These are phyloP conservation scores for Ophiosphaerella herpotricha DNA, from an alignment of 2,329 filamentous ascomycete species.

Conservation along the genomic window DNA sequence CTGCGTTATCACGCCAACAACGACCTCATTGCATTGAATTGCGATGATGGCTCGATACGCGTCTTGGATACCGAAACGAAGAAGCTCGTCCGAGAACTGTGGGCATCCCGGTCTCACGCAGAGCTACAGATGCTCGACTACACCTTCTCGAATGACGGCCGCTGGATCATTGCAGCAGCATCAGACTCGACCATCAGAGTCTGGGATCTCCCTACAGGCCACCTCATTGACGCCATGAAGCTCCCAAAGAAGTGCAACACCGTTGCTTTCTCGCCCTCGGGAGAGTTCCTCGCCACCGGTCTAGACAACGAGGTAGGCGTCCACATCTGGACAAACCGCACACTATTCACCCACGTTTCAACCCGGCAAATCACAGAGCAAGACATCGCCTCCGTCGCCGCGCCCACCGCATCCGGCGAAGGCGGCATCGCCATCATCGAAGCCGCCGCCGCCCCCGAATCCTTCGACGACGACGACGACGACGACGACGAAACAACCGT, in stretches of 20 bases:
- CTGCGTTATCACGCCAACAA: slow-evolving; percentile 81
- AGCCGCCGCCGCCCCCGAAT: slow-evolving; percentile 67
- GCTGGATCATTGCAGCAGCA: slow-evolving; percentile 89
- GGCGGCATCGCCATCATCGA: slow-evolving; percentile 76
- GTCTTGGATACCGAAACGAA: slow-evolving; percentile 90
- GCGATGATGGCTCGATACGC: slow-evolving; percentile 84
- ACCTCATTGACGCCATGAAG: slow-evolving; percentile 90
- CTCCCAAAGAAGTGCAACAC: slow-evolving; percentile 79
- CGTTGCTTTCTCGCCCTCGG: slow-evolving; percentile 84
- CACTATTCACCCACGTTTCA: slow-evolving; percentile 85
- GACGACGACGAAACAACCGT: slow-evolving; percentile 47
- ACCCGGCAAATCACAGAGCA: slow-evolving; percentile 82
- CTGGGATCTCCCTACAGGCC: slow-evolving; percentile 94
- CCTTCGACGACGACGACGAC: slow-evolving; percentile 41
- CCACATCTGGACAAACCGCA: slow-evolving; percentile 95
- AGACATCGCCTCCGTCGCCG: slow-evolving; percentile 67
- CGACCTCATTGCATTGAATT: slow-evolving; percentile 85
- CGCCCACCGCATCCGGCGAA: slow-evolving; percentile 81
- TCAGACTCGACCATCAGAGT: slow-evolving; percentile 80
- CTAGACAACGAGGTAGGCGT: slow-evolving; percentile 82
- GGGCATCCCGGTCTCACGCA: slow-evolving; percentile 62
- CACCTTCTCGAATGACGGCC: slow-evolving; percentile 84
- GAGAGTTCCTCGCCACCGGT: slow-evolving; percentile 92
- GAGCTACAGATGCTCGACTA: slow-evolving; percentile 47
- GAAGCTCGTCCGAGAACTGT: slow-evolving; percentile 89